These are phyloP conservation scores for Mycosphaerella sp. DNA, from an alignment of 2,329 filamentous ascomycete genomes.

Conservation along the genomic window DNA sequence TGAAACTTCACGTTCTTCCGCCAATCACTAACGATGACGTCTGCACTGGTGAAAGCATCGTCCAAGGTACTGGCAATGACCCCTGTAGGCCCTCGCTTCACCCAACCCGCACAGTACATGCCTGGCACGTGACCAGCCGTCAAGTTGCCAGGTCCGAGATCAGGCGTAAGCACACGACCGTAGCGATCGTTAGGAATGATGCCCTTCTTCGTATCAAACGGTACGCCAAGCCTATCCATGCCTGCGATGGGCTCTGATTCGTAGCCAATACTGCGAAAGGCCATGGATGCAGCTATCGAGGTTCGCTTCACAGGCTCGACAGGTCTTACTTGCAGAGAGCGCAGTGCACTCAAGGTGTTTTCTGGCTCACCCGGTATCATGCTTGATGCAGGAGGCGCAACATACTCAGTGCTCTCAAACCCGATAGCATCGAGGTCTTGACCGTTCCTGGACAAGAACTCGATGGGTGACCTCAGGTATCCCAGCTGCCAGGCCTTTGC, in stretches of 20 bases:
- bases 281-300: conserved; percentile 58
- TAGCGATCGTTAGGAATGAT: conserved; percentile 75
- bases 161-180: conserved; percentile 58
- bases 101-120: conserved; percentile 92
- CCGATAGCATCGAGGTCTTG: conserved; percentile 56
- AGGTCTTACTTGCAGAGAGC: conserved; percentile 23
- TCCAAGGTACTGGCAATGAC: conserved; percentile 96
- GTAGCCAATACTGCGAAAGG: conserved; percentile 94
- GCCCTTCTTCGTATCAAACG: conserved; percentile 68
- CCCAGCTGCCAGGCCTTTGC: conserved; percentile 74
- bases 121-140: conserved; percentile 55
- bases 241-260: conserved; percentile 72
- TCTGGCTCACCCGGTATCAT: conserved; percentile 27
- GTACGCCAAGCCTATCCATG: conserved; percentile 64
- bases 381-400: conserved; percentile 3
- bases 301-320: conserved; percentile 29
- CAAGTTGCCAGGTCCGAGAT: conserved; percentile 37
- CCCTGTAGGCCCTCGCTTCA: conserved; percentile 88
- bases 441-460: conserved; percentile 52
- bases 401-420: conserved; percentile 52
- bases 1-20: conserved; percentile 41
- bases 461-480: conserved; percentile 72
- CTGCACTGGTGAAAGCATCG: conserved; percentile 84
- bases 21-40: conserved; percentile 79
- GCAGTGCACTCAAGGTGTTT: conserved; percentile 27